A percentile compares a stretch with the other conserved stretches of the same genome.
phyloP scores from a whole-genome alignment of 208 protist genomes.

The Zelonia costaricensis region DNA sequence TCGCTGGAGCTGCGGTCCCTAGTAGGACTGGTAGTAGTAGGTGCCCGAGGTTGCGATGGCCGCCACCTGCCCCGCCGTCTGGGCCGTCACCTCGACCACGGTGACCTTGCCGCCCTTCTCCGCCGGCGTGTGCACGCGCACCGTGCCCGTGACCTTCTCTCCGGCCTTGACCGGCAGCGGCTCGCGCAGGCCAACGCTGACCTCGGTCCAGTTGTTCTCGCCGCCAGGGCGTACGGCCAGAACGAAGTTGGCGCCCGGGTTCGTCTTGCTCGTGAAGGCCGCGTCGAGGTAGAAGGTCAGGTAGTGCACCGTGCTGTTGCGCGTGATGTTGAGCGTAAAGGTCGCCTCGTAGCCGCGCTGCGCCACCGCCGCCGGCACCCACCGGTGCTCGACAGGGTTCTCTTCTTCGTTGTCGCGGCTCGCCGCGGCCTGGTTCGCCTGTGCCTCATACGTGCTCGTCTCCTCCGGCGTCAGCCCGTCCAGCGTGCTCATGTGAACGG shows the following conservation, averaged over 20 bases:
- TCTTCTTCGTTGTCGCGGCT: conserved; percentile 26
- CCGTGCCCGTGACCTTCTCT: conserved; percentile 60
- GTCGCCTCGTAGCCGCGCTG: conserved; percentile 53
- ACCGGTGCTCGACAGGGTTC: conserved; percentile 54
- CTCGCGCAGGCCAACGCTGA: conserved; percentile 64
- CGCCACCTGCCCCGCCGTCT: conserved; percentile 67
- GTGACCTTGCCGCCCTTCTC: conserved; percentile 56
- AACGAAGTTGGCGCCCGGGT: conserved; percentile 86
- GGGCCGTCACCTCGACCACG: conserved; percentile 62
- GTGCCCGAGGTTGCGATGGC: conserved; percentile 53
- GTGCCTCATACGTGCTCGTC: conserved; percentile 33
- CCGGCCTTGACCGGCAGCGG: conserved; percentile 73
- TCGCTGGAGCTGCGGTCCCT: too few species aligned
- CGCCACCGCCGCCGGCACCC: conserved; percentile 38
- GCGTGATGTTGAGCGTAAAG: conserved; percentile 56
- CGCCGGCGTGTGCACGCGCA: conserved; percentile 48
- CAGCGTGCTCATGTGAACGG: conserved; percentile 59
- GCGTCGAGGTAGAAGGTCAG: conserved; percentile 88
- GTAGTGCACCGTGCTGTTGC: conserved; percentile 79
- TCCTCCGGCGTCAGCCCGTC: conserved; percentile 40
- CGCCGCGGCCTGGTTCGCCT: conserved; percentile 27
- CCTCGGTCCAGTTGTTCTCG: conserved; percentile 82
- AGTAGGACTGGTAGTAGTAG: conserved; percentile 80
- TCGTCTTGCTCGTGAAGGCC: conserved; percentile 65
- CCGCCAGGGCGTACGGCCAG: conserved; percentile 80